Evolutionary conservation across 2,329 filamentous ascomycete species (phyloP), one percentile per base, ranked within the genome.

Genomic region (Microsporum canis): DNA sequence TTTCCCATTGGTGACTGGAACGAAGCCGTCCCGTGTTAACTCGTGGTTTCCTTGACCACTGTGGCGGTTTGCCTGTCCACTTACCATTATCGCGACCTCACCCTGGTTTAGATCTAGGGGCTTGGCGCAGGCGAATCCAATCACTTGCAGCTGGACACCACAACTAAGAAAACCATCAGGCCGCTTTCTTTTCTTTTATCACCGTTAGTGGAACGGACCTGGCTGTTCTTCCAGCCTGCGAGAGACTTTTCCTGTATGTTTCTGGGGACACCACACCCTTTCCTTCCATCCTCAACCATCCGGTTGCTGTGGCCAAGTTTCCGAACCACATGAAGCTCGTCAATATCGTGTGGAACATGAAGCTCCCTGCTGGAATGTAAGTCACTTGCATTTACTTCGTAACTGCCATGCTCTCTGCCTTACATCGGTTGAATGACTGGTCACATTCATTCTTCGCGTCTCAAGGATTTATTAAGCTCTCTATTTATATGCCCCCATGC

Each of bases 111-210:
- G 51, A 55, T 55, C 51, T 55, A 17, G 51, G 33, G 51, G 31
- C 49, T 55, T 55, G 51, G 51, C 51, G 51, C 31, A 55, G 51
- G 51, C 51, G 33, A 38, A 34, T 34, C 51, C 51, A 36, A 36
- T 55, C 31, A 31, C 45, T 23, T 12, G 14, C 14, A 55, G 51
- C 33, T 55, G 51, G 51, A 55, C 51, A 36, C 39, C 39, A 43
- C 3, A 34, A 17, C 29, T 23, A 34, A 36, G 29, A 36, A 55
- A 55, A 8, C 51, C 5, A 55, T n/a, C 33, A 31, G 45, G 23
- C 51, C 14, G 51, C 33, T 55, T 55, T 55, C 51, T 36, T 55
- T 55, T 55, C 51, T 55, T 55, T 55, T 36, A 55, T 36, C 31
- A 12, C 27, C 27, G 5, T 17, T 36, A 17, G 29, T 34, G 49